A percentile compares a stretch with the other conserved stretches of the same genome.
phyloP scores from a whole-genome alignment of 257 asterid genomes.

The Jaltomata sinuosa region DNA sequence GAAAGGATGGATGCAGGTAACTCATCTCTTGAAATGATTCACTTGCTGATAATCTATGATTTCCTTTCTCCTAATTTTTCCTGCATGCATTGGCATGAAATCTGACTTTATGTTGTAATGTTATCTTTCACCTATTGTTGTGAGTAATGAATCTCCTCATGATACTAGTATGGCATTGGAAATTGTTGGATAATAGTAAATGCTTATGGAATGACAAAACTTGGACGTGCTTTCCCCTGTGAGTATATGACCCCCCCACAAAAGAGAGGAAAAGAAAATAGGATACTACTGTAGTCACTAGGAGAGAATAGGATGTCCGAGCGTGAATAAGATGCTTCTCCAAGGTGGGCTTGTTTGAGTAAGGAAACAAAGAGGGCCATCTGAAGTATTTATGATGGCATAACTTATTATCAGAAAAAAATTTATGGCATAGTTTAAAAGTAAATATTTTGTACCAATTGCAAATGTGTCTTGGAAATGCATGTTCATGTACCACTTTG shows the following conservation, averaged over 20 bases:
- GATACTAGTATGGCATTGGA: not conserved
- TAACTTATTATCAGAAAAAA: not conserved
- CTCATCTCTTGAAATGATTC: not conserved
- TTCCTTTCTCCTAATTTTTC: not conserved
- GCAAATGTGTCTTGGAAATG: not conserved
- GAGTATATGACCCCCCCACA: not conserved
- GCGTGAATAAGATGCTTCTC: not conserved
- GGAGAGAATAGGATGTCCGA: not conserved
- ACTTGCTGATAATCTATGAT: not conserved
- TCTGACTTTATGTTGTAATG: not conserved
- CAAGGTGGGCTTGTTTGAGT: not conserved
- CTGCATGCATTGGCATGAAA: not conserved
- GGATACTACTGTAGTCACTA: not conserved
- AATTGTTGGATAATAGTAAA: not conserved
- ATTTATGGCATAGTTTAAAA: not conserved
- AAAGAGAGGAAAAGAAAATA: not conserved
- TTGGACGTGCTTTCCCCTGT: not conserved
- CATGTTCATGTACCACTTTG: not conserved
- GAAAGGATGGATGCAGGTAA: slow-evolving; percentile 99
- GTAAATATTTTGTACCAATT: not conserved
- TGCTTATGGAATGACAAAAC: not conserved
- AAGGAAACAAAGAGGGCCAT: not conserved
- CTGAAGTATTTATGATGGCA: not conserved
- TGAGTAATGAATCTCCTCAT: not conserved
- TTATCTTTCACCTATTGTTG: not conserved